Conservation (phyloP, 352 stramenopile species). For the Phytopythium helicoides region DNA sequence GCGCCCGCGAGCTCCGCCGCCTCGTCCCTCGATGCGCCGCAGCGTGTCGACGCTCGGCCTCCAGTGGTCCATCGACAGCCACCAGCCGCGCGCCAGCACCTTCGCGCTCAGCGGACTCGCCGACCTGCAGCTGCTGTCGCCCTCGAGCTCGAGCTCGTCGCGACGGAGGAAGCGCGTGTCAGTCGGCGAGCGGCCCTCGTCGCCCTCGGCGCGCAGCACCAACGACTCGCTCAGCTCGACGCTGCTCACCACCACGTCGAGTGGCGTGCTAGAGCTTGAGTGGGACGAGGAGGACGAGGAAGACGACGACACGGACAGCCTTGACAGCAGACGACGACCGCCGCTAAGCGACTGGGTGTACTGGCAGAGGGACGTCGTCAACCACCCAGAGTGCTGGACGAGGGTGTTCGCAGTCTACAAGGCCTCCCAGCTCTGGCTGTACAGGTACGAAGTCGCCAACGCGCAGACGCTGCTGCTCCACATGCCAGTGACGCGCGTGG, state of each 20-base stretch:
- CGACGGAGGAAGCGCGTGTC: slow-evolving; percentile 3
- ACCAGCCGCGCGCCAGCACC: slow-evolving; percentile 4
- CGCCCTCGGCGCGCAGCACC: slow-evolving; percentile 6
- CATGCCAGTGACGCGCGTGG: slow-evolving; percentile 18
- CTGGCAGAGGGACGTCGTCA: slow-evolving; percentile 33
- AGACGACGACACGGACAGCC: slow-evolving; percentile 3
- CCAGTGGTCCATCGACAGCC: slow-evolving; percentile 7
- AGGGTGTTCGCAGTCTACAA: slow-evolving; percentile 45
- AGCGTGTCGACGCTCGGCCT: background rate
- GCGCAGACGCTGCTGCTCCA: slow-evolving; percentile 28
- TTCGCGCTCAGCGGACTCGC: background rate
- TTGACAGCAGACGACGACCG: slow-evolving; percentile 4
- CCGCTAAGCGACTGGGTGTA: slow-evolving; percentile 44
- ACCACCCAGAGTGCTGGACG: slow-evolving; percentile 41
- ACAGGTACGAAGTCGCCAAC: slow-evolving; percentile 39
- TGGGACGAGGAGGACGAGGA: slow-evolving; percentile 9
- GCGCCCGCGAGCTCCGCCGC: slow-evolving; percentile 1
- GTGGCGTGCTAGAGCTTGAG: slow-evolving; percentile 20
- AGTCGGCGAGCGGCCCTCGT: background rate
- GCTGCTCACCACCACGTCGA: slow-evolving; percentile 28
- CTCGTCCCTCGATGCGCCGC: background rate
- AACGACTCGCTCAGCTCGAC: slow-evolving; percentile 35
- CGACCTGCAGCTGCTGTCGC: background rate
- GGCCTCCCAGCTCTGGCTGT: slow-evolving; percentile 30
- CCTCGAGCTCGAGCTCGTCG: background rate